Evolutionary conservation across 202 grass and related monocot genomes (phyloP), one percentile per base, ranked within the genome.

Genomic region (Panicum virgatum): DNA sequence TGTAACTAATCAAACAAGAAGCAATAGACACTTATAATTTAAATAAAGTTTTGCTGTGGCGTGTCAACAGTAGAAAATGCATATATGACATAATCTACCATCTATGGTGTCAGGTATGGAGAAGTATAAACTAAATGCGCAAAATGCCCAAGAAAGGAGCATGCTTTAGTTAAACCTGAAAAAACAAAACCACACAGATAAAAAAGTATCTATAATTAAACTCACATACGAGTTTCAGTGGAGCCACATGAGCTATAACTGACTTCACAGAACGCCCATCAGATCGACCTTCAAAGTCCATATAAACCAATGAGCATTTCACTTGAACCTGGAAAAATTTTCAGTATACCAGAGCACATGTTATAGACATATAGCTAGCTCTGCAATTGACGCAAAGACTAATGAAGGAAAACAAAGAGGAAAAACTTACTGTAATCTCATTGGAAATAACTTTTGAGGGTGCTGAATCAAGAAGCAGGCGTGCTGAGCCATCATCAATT

Each of bases 261-360:
- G 96, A 98, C 83, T 98, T 98, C 63, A 93, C 82, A 10, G 96
- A 98, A 76, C 92, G 92, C 23, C 92, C 90, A 90, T 98, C 96
- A 80, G 96, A 93, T 38, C 92, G 96, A 66, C 96, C 96, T 89
- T 98, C 96, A 95, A 98, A 98, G 86, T 98, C 96, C 96, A 98
- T 95, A 81, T 95, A 98, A 45, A 73, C 79, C 73, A 98, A 83
- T 56, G 86, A 88, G 83, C 96, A 98, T 81, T 93, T 98, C 23
- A 98, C 96, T 93, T 93, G 92, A 78, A 98, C 92, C 92, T 98
- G 80, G 65, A 91, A 89, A 19, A 76, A 47, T 62, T 51, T 67
- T 71, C 26, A 84, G 38, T 65, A 84, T 44, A 51, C 29, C 15
- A 23, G 40, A 73, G 45, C 53, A 75, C 34, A 76, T 39, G 51